Conservation (phyloP, 73 alveolate genomes). For the Urostyla sp. region DNA sequence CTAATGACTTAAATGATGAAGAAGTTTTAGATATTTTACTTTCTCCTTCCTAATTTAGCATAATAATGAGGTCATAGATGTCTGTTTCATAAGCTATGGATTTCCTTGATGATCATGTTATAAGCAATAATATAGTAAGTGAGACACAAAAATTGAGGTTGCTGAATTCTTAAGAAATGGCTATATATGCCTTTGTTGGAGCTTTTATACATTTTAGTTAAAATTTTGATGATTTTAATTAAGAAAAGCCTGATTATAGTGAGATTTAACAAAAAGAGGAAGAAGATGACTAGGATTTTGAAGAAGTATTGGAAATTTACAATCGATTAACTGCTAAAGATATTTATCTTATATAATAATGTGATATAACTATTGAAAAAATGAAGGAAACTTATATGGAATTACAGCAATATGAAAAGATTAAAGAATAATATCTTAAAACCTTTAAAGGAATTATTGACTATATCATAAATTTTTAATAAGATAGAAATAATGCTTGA, state of each 20-base stretch:
- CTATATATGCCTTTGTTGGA: slow-evolving; percentile 22
- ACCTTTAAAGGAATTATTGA: no score
- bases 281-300: neutral
- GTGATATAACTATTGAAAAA: no score
- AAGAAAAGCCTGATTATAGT: neutral
- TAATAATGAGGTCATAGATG: neutral
- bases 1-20: slow-evolving; percentile 15
- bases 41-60: slow-evolving; percentile 4
- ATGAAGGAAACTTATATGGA: no score
- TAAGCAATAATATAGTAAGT: neutral
- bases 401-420: no score
- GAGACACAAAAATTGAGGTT: slow-evolving; percentile 2
- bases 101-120: slow-evolving; percentile 36
- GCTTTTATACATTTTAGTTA: slow-evolving; percentile 18
- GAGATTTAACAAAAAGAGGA: neutral
- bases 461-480: no score
- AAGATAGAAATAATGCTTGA: no score
- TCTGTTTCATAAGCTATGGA: slow-evolving; percentile 39
- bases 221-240: neutral
- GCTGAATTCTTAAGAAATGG: slow-evolving; percentile 14
- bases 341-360: slow-evolving; percentile 1
- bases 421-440: no score
- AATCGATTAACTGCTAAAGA: neutral
- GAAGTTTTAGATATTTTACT: slow-evolving; percentile 12
- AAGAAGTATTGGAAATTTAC: slow-evolving; percentile 6